Conservation (phyloP, 2,329 filamentous ascomycete genomes). For the Xylaria sp. region DNA sequence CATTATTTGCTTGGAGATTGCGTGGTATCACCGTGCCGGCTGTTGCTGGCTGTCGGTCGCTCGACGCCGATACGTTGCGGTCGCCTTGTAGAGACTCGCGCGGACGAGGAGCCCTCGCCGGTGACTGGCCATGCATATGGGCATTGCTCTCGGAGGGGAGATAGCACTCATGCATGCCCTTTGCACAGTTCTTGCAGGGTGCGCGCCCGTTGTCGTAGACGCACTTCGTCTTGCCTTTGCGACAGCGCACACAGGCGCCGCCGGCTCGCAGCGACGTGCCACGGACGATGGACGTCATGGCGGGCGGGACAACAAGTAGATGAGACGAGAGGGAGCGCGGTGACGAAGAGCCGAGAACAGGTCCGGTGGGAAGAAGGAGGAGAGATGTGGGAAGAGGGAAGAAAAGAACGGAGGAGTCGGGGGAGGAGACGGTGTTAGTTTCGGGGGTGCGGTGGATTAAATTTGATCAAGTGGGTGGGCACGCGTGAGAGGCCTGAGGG, state of each 20-base stretch:
- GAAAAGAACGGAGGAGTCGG: slow-evolving; percentile 48
- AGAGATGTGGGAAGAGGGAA: slow-evolving; percentile 43
- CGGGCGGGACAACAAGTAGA: slow-evolving; percentile 17
- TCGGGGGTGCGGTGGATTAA: slow-evolving; percentile 50
- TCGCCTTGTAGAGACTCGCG: slow-evolving; percentile 67
- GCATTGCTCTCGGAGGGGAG: slow-evolving; percentile 69
- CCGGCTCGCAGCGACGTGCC: slow-evolving; percentile 70
- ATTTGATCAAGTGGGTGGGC: slow-evolving; percentile 45
- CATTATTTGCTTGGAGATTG: slow-evolving; percentile 59
- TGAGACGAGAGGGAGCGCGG: slow-evolving; percentile 20
- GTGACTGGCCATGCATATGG: slow-evolving; percentile 69
- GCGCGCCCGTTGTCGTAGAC: slow-evolving; percentile 71
- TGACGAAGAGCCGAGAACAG: slow-evolving; percentile 43
- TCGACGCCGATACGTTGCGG: slow-evolving; percentile 58
- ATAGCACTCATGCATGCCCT: slow-evolving; percentile 73
- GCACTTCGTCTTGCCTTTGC: slow-evolving; percentile 73
- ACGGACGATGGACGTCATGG: slow-evolving; percentile 64
- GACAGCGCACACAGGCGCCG: slow-evolving; percentile 71
- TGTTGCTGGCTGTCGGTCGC: slow-evolving; percentile 59
- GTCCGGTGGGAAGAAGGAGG: slow-evolving; percentile 43
- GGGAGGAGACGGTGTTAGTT: slow-evolving; percentile 48
- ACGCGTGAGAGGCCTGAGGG: slow-evolving; percentile 40
- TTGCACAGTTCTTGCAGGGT: slow-evolving; percentile 73
- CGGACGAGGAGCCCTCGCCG: slow-evolving; percentile 63
- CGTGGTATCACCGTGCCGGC: slow-evolving; percentile 57